Percentiles rank a stretch among this genome's conserved stretches.
Evolutionary conservation across 2,329 filamentous ascomycete genomes (phyloP).

Genomic region (Aspergillus aculeatus): DNA sequence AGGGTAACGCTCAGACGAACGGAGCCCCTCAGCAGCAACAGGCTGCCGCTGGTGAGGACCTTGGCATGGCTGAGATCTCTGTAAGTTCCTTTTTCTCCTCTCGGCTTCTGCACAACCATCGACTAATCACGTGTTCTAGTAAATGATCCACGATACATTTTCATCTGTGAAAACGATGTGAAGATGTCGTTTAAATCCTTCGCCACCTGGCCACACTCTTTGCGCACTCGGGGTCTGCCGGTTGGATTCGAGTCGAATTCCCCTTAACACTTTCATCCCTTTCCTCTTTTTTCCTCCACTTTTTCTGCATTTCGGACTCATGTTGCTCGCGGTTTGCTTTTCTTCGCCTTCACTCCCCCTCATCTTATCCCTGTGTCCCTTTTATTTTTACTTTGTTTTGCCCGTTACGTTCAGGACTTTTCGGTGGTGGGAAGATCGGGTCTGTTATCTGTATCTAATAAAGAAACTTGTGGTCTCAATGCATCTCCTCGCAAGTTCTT

Average conservation of each 20-base stretch:
- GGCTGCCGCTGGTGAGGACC: constrained; percentile 51
- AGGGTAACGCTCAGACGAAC: constrained; percentile 45
- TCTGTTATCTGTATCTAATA: constrained; percentile 22
- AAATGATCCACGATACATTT: constrained; percentile 15
- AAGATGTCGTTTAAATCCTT: constrained; percentile 9
- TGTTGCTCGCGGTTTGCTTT: constrained; percentile 4
- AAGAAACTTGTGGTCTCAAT: constrained; percentile 6
- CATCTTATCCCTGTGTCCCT: background rate
- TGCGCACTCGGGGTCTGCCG: constrained; percentile 4
- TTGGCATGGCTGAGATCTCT: constrained; percentile 58
- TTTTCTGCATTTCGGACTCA: constrained; percentile 1
- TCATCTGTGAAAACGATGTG: constrained; percentile 2
- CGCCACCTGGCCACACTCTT: constrained; percentile 1
- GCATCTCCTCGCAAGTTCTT: constrained; percentile 1
- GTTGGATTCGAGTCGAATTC: constrained; percentile 9
- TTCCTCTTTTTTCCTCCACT: background rate
- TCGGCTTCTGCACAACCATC: no score
- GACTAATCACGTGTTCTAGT: constrained; percentile 12
- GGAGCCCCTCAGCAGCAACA: constrained; percentile 50
- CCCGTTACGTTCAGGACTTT: constrained; percentile 7
- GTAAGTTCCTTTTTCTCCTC: constrained; percentile 33
- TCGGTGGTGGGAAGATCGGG: constrained; percentile 5
- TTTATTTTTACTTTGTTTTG: constrained; percentile 10
- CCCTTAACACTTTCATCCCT: constrained; percentile 11
- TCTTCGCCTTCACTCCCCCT: background rate